phyloP scores from a whole-genome alignment of 768 basidiomycete genomes.

The Hygrophorus russula region DNA sequence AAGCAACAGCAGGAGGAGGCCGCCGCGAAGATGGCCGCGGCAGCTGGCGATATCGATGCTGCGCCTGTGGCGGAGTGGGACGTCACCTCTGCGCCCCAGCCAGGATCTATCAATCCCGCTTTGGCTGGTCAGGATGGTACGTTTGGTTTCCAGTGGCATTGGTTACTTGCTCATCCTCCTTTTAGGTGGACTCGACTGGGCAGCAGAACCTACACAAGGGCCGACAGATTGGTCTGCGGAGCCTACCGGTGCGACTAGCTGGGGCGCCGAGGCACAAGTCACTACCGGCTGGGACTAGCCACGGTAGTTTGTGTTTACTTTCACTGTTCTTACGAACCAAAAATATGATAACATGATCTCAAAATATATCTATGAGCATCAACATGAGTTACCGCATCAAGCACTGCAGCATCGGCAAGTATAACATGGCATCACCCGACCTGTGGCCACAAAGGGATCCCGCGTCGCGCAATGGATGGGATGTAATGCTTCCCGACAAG shows the following conservation, averaged over 20 bases:
- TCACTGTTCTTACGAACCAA: too few species aligned
- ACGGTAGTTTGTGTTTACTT: too few species aligned
- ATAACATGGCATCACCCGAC: too few species aligned
- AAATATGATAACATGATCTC: too few species aligned
- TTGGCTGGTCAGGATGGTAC: slow-evolving; percentile 52
- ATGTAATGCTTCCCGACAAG: too few species aligned
- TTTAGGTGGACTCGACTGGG: slow-evolving; percentile 74
- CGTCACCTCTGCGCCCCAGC: slow-evolving; percentile 51
- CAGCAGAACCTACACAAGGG: slow-evolving; percentile 48
- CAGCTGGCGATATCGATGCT: slow-evolving; percentile 37
- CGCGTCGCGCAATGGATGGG: too few species aligned
- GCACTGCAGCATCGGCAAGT: too few species aligned
- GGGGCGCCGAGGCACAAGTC: slow-evolving; percentile 28
- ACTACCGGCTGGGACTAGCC: slow-evolving; percentile 23
- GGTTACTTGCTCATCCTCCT: slow-evolving; percentile 4
- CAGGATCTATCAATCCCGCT: slow-evolving; percentile 68
- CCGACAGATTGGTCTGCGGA: slow-evolving; percentile 85
- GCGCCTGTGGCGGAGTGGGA: slow-evolving; percentile 61
- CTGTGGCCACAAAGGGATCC: too few species aligned
- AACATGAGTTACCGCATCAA: too few species aligned
- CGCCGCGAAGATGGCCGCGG: slow-evolving; percentile 67
- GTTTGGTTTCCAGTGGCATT: slow-evolving; percentile 7
- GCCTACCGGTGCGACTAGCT: slow-evolving; percentile 40
- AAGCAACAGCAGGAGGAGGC: slow-evolving; percentile 94
- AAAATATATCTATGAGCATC: too few species aligned